Evolutionary conservation across 2,329 filamentous ascomycete genomes (phyloP).

Genomic region (Sphaerostilbella broomeana): DNA sequence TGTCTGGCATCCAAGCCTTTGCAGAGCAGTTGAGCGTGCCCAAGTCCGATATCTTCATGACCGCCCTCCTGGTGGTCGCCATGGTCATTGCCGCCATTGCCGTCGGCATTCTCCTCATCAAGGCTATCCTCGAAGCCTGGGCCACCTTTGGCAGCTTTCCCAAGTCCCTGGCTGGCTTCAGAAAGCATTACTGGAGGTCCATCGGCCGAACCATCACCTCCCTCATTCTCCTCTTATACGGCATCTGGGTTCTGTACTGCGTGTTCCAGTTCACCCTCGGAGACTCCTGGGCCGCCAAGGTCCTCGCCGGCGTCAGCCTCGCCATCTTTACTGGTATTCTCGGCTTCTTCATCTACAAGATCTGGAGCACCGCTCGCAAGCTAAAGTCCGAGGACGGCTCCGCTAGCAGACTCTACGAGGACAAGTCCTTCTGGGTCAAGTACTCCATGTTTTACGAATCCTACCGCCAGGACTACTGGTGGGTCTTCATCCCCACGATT

Average conservation of each 20-base stretch:
- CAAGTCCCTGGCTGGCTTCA: conserved; percentile 71
- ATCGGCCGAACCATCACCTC: conserved; percentile 85
- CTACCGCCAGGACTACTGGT: conserved; percentile 94
- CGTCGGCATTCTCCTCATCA: conserved; percentile 80
- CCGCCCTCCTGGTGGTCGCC: conserved; percentile 78
- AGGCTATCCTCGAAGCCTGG: conserved; percentile 87
- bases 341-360: conserved; percentile 77
- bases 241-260: conserved; percentile 92
- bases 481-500: conserved; percentile 87
- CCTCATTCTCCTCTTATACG: conserved; percentile 85
- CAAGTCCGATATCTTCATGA: conserved; percentile 92
- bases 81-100: conserved; percentile 79
- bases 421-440: conserved; percentile 87
- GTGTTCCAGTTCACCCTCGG: conserved; percentile 91
- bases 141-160: conserved; percentile 85
- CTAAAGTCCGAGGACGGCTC: conserved; percentile 74
- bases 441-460: conserved; percentile 97
- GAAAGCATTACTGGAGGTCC: conserved; percentile 92
- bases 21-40: conserved; percentile 81
- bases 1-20: conserved; percentile 74
- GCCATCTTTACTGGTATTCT: conserved; percentile 73
- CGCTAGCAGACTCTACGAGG: conserved; percentile 66
- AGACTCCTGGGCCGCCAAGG: conserved; percentile 89
- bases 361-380: conserved; percentile 67
- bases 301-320: conserved; percentile 75